A percentile compares a stretch with the other conserved stretches of the same genome.
phyloP scores from a whole-genome alignment of 1,284 basidiomycete genomes.

The Marasmius sp. region DNA sequence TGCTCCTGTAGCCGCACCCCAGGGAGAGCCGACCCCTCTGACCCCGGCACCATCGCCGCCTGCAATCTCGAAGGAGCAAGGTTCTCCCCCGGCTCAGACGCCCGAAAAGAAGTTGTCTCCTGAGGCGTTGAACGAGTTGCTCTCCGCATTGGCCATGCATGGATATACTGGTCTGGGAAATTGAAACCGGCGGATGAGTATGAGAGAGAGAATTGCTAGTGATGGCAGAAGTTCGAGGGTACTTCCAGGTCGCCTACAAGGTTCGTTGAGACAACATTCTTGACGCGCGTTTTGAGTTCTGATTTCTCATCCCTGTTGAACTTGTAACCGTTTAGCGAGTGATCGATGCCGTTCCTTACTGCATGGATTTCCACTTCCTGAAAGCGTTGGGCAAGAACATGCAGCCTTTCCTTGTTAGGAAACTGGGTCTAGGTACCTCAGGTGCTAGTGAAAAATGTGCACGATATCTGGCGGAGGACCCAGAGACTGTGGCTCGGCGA shows the following conservation, averaged over 20 bases:
- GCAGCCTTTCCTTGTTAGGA: slow-evolving; percentile 32
- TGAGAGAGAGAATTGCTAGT: slow-evolving; percentile 40
- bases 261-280: slow-evolving; percentile 19
- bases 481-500: slow-evolving; percentile 28
- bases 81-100: background rate
- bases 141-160: background rate
- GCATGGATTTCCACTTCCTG: slow-evolving; percentile 42
- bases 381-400: slow-evolving; percentile 31
- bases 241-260: slow-evolving; percentile 45
- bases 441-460: slow-evolving; percentile 32
- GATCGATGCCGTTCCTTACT: slow-evolving; percentile 43
- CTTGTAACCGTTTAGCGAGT: slow-evolving; percentile 30
- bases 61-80: too few species aligned
- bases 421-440: slow-evolving; percentile 34
- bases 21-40: too few species aligned
- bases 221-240: slow-evolving; percentile 47
- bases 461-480: slow-evolving; percentile 40
- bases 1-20: too few species aligned
- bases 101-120: background rate
- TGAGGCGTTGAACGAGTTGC: background rate
- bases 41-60: too few species aligned
- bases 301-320: too few species aligned
- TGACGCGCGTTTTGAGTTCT: too few species aligned
- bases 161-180: slow-evolving; percentile 21
- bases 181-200: slow-evolving; percentile 35